Evolutionary conservation across 2,329 filamentous ascomycete genomes (phyloP).

Genomic region (Gliomastix tumulicola): DNA sequence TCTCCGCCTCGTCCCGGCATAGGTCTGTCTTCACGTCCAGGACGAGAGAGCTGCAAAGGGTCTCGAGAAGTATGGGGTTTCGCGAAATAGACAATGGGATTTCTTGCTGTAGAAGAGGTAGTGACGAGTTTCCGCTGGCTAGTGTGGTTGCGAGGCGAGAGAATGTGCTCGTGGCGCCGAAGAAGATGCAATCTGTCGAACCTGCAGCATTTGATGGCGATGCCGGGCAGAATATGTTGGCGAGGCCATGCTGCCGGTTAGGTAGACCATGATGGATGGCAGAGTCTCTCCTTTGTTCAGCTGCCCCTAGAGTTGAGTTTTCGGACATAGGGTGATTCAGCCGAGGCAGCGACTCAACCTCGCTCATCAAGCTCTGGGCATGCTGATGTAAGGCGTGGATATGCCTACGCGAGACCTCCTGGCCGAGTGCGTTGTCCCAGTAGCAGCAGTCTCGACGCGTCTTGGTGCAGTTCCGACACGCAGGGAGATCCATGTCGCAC

Average conservation of each 20-base stretch:
- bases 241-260: too few relatives aligned
- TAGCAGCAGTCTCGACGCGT: neutral
- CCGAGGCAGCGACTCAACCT: neutral
- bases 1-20: neutral
- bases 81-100: neutral
- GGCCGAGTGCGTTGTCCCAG: neutral
- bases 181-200: neutral
- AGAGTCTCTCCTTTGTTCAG: neutral
- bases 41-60: neutral
- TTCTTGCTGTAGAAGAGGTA: neutral
- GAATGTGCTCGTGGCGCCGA: neutral
- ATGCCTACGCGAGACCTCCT: neutral
- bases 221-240: neutral
- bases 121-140: neutral
- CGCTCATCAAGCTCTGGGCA: neutral
- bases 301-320: neutral
- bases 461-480: neutral
- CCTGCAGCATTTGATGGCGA: too few relatives aligned
- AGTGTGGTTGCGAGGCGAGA: neutral
- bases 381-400: neutral
- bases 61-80: neutral
- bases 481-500: neutral
- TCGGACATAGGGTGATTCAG: neutral
- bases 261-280: neutral
- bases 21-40: neutral